Conservation (phyloP, 176 grass and related monocot species). For the Musa itinerans region DNA sequence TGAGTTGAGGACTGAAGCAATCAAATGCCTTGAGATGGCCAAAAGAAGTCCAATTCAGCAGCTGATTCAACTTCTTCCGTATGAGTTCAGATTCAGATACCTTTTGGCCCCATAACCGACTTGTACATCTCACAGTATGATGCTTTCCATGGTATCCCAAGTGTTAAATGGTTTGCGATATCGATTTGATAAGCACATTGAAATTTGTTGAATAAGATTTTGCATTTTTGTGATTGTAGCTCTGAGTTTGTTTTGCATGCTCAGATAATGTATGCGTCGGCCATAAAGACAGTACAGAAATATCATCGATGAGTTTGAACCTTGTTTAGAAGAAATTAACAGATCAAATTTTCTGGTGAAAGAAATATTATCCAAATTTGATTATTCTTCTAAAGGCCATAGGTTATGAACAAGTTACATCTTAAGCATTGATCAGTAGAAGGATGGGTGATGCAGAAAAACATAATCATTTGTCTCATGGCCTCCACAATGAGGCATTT, state of each 20-base stretch:
- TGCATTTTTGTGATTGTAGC: not conserved
- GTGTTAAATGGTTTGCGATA: not conserved
- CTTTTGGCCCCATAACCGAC: constrained; percentile 36
- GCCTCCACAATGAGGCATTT: too few relatives aligned
- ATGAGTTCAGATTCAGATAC: constrained; percentile 94
- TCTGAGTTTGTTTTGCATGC: not conserved
- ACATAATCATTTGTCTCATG: too few relatives aligned
- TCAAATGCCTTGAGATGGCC: constrained; percentile 42
- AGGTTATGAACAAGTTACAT: too few relatives aligned
- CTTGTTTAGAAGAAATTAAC: too few relatives aligned
- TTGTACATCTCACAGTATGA: not conserved
- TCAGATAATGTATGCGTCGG: too few relatives aligned
- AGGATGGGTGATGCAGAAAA: too few relatives aligned
- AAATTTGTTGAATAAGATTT: not conserved
- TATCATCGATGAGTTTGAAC: not conserved
- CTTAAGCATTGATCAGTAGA: too few relatives aligned
- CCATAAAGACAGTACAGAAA: too few relatives aligned
- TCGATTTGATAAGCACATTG: not conserved
- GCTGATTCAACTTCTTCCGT: constrained; percentile 51
- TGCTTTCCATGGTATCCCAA: not conserved
- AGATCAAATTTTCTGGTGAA: too few relatives aligned
- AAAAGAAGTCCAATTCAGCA: constrained; percentile 19
- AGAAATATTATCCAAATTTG: too few relatives aligned
- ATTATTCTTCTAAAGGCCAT: too few relatives aligned
- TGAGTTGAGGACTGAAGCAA: constrained; percentile 35